Evolutionary conservation across 257 asterid genomes (phyloP).

Genomic region (Solanum ahanhuiri): DNA sequence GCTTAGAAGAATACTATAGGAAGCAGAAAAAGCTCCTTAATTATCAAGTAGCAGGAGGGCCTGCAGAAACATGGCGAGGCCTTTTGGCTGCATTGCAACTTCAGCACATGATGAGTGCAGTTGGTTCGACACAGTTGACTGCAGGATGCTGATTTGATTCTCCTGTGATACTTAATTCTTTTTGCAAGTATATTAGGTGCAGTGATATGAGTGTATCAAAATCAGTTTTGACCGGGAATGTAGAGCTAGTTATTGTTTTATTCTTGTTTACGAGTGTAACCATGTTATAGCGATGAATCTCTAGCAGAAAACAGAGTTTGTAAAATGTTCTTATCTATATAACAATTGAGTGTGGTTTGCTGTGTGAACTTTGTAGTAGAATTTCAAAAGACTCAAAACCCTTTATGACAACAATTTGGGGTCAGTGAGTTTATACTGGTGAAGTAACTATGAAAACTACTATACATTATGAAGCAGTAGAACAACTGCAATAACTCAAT

Average conservation of each 20-base stretch:
- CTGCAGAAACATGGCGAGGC: conserved; percentile 79
- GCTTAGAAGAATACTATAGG: conserved; percentile 73
- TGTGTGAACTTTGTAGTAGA: neutral
- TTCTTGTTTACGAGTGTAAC: neutral
- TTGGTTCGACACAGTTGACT: conserved; percentile 46
- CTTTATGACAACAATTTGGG: neutral
- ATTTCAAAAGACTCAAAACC: neutral
- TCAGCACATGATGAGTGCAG: conserved; percentile 42
- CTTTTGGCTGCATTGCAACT: conserved; percentile 89
- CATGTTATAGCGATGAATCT: neutral
- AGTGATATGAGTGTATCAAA: neutral
- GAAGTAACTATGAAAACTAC: neutral
- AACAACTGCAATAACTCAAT: neutral
- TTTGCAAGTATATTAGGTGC: neutral
- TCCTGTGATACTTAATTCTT: neutral
- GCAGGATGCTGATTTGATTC: conserved; percentile 21
- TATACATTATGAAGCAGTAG: neutral
- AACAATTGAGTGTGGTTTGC: neutral
- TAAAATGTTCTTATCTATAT: neutral
- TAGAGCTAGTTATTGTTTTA: neutral
- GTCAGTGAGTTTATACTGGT: neutral
- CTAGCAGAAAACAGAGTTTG: neutral
- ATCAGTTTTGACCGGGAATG: neutral
- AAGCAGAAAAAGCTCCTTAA: conserved; percentile 73
- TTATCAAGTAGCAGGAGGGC: conserved; percentile 57